Conservation (phyloP, 345 rosid species). For the Diplotaxis tenuifolia region DNA sequence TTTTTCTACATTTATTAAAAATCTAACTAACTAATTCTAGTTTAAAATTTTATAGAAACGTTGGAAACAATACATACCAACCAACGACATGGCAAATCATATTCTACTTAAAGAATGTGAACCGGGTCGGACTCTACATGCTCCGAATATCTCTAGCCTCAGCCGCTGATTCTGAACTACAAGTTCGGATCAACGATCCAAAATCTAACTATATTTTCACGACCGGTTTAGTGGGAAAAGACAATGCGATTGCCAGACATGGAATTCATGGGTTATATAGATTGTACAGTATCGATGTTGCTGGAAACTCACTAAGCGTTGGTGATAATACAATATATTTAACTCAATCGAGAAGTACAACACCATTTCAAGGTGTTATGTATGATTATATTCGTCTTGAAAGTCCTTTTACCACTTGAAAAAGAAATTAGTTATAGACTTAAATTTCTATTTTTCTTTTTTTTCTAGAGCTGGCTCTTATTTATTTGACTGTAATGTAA, state of each 20-base stretch:
- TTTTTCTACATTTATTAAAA: neutral
- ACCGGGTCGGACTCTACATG: slow-evolving; percentile 45
- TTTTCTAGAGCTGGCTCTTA: neutral
- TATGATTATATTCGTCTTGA: slow-evolving; percentile 84
- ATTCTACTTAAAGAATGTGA: slow-evolving; percentile 42
- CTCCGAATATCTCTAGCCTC: slow-evolving; percentile 76
- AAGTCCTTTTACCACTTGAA: slow-evolving; percentile 31
- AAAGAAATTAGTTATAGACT: neutral
- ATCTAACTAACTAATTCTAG: too few relatives aligned
- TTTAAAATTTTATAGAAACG: slow-evolving; percentile 36
- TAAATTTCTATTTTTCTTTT: neutral
- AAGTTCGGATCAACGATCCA: slow-evolving; percentile 57
- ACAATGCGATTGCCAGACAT: slow-evolving; percentile 80
- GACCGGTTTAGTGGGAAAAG: slow-evolving; percentile 55
- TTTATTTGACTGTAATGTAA: slow-evolving; percentile 16
- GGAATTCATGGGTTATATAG: slow-evolving; percentile 81
- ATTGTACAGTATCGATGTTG: slow-evolving; percentile 51
- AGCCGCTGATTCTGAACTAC: slow-evolving; percentile 48
- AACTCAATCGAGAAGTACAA: slow-evolving; percentile 46
- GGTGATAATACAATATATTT: slow-evolving; percentile 61
- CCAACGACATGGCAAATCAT: slow-evolving; percentile 74
- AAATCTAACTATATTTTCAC: slow-evolving; percentile 39
- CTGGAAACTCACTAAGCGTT: slow-evolving; percentile 33
- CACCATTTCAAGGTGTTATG: slow-evolving; percentile 62
- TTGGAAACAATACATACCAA: slow-evolving; percentile 38